These are phyloP conservation scores for Leccinum proliferum DNA, from an alignment of 1,284 basidiomycete species.

Conservation along the genomic window DNA sequence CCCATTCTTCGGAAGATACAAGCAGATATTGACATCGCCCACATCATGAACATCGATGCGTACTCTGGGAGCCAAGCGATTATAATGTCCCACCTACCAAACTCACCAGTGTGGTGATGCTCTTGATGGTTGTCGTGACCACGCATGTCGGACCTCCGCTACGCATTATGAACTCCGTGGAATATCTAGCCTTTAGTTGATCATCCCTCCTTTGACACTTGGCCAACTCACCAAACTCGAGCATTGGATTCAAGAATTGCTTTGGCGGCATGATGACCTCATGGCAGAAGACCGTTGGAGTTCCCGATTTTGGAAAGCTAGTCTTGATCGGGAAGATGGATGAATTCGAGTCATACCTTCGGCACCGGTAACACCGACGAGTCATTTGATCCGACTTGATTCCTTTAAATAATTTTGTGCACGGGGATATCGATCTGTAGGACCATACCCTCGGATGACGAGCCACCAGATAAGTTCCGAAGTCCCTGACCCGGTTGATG, in stretches of 20 bases:
- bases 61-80: conserved; percentile 42
- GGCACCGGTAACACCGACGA: neutral
- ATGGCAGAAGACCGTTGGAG: conserved; percentile 29
- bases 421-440: neutral
- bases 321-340: conserved; percentile 83
- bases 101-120: conserved; percentile 27
- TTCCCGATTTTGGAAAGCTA: conserved; percentile 66
- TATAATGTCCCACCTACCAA: conserved; percentile 21
- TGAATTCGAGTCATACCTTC: conserved; percentile 9
- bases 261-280: conserved; percentile 64
- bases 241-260: conserved; percentile 69
- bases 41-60: conserved; percentile 77
- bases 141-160: conserved; percentile 2
- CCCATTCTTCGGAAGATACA: conserved; percentile 67
- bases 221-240: conserved; percentile 51
- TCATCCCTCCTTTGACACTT: conserved; percentile 52
- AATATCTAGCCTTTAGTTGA: conserved; percentile 69
- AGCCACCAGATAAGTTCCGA: conserved; percentile 23
- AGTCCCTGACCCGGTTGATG: conserved; percentile 46
- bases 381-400: neutral
- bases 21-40: conserved; percentile 63
- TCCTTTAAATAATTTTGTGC: neutral
- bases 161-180: conserved; percentile 63
- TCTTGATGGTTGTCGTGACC: conserved; percentile 19
- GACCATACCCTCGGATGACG: conserved; percentile 16